Base-by-base conservation (phyloP, 805 yeast species). In the Kuraishia cidri region DNA sequence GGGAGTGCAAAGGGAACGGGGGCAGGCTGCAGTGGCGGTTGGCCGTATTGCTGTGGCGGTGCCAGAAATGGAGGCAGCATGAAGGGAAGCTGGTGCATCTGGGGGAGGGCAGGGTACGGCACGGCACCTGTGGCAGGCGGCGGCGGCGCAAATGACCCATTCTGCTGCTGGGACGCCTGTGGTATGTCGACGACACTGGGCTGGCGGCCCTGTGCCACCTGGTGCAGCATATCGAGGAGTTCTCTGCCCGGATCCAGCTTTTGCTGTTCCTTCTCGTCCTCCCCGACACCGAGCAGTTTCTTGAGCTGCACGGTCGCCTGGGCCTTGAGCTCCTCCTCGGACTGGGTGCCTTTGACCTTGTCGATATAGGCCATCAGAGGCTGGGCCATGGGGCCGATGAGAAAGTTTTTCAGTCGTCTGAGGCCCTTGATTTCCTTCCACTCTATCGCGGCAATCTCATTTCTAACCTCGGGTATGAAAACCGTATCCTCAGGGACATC, bases 391-490 rank as follows among this genome's bases (percentile, higher is more conserved):
- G 73, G 56, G 12, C 60, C 53, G 9, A 75, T 66, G 23, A 75
- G 53, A 44, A 66, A 73, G 6, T 54, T 45, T 36, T 57, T 52
- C 12, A 54, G 47, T 25, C 60, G 62, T 2, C 52, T 41, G 21
- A 69, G 48, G 27, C 54, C 54, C 37, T 61, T 76, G 40, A 81
- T 60, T 44, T 75, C 79, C 41, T 63, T 60, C 97, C 97, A 90
- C 54, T 79, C 69, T 32, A 90, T 84, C 35, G 73, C 72, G 29
- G 79, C 72, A 42, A 92, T 94, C 58, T 92, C 99, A 52, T 83
- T 83, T 47, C 95, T 72, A 2, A 85, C 95, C 37, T 69, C 62
- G 1, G 98, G 97, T 40, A 64, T 71, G 47, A 92, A 92, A n/a
- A 56, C 54, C 30, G 72, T 72, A 40, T 74, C 75, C 43, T 81